These are phyloP conservation scores for Piloderma croceum DNA, from an alignment of 768 basidiomycete species.

Conservation along the genomic window DNA sequence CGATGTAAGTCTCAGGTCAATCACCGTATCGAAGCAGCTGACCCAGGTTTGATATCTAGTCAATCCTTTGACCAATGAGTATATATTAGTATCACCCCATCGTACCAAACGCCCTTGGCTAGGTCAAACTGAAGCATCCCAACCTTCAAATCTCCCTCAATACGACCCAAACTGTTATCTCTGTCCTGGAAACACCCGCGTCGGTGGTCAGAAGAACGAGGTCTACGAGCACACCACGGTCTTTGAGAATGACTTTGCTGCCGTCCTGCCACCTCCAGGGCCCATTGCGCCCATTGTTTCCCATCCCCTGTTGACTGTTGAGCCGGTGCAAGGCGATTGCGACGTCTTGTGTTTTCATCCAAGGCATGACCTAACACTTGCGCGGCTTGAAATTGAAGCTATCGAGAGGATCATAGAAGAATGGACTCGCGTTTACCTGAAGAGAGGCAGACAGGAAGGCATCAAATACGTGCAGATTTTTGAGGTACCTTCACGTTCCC, in stretches of 20 bases:
- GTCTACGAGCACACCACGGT: constrained; percentile 59
- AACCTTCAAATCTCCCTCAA: constrained; percentile 44
- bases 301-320: constrained; percentile 57
- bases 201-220: constrained; percentile 66
- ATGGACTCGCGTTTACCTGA: constrained; percentile 65
- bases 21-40: constrained; percentile 3
- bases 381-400: constrained; percentile 52
- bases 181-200: constrained; percentile 78
- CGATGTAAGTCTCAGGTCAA: constrained; percentile 43
- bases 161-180: constrained; percentile 79
- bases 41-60: constrained; percentile 34
- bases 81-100: constrained; percentile 84
- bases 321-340: constrained; percentile 77
- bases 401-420: constrained; percentile 62
- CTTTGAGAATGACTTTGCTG: constrained; percentile 83
- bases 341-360: constrained; percentile 87
- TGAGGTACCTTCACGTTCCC: constrained; percentile 47
- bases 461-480: constrained; percentile 86
- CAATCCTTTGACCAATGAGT: constrained; percentile 73
- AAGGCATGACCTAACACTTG: constrained; percentile 78
- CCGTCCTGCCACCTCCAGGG: constrained; percentile 60
- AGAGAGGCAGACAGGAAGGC: constrained; percentile 55
- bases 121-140: constrained; percentile 73
- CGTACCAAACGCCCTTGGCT: constrained; percentile 89
- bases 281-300: constrained; percentile 45